Conservation (phyloP, 2,329 filamentous ascomycete species). For the Aureobasidium sp. region DNA sequence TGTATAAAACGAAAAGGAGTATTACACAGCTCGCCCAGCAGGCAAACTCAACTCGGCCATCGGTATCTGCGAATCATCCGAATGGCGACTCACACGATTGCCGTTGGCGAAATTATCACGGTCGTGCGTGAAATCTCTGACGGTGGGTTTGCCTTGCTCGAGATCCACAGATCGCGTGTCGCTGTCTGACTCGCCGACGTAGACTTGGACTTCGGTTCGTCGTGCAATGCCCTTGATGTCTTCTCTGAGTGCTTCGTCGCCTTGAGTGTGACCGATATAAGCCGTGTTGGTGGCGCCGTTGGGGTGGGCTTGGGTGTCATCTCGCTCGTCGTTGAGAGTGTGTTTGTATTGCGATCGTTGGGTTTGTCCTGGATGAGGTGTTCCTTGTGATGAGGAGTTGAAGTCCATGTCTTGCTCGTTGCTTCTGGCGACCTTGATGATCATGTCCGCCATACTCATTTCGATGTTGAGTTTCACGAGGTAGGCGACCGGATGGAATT, state of each 20-base stretch:
- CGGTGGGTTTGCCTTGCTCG: background rate
- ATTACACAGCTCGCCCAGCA: background rate
- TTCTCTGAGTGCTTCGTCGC: background rate
- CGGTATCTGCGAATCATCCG: constrained; percentile 11
- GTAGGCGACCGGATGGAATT: constrained; percentile 41
- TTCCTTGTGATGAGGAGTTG: background rate
- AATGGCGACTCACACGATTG: background rate
- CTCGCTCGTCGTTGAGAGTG: background rate
- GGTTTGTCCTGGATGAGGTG: background rate
- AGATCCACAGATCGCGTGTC: background rate
- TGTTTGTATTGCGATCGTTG: background rate
- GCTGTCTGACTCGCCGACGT: constrained; percentile 8
- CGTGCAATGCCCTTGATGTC: constrained; percentile 8
- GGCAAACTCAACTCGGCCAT: constrained; percentile 5
- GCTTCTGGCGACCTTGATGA: constrained; percentile 33
- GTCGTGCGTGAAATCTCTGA: constrained; percentile 3
- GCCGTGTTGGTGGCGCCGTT: background rate
- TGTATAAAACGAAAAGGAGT: too few species aligned
- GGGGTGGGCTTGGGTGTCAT: background rate
- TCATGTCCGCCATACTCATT: constrained; percentile 40
- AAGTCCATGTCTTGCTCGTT: constrained; percentile 4
- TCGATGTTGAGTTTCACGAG: constrained; percentile 46
- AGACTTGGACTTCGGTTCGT: constrained; percentile 9
- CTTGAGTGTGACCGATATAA: background rate
- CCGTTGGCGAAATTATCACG: background rate